Conservation (phyloP, 352 stramenopile species). For the Phytophthora brassicae region DNA sequence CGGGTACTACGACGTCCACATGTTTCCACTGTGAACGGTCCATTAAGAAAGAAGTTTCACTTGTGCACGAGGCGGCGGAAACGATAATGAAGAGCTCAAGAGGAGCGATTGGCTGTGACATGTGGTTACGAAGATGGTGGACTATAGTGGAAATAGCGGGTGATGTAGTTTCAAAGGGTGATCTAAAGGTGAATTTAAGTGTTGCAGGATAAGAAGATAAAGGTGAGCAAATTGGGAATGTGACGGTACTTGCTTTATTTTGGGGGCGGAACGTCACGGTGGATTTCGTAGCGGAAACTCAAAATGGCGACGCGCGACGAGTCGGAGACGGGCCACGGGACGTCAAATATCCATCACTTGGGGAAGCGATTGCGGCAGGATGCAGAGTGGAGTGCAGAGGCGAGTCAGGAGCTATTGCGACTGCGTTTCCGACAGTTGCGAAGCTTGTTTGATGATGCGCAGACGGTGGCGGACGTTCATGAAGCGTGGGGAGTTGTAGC, state of each 20-base stretch:
- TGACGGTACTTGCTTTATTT: not conserved
- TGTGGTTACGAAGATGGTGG: not conserved
- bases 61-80: constrained; percentile 1
- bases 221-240: not conserved
- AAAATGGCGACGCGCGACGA: constrained; percentile 14
- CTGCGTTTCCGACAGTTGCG: constrained; percentile 23
- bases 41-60: not conserved
- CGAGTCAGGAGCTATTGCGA: constrained; percentile 28
- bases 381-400: constrained; percentile 11
- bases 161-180: not conserved
- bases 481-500: constrained; percentile 33
- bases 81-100: constrained; percentile 6
- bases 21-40: constrained; percentile 40
- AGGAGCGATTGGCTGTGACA: not conserved
- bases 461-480: constrained; percentile 35
- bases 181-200: not conserved
- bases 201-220: not conserved
- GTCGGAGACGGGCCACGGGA: constrained; percentile 12
- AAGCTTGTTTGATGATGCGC: constrained; percentile 24
- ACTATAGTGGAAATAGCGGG: not conserved
- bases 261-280: not conserved
- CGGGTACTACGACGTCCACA: constrained; percentile 68
- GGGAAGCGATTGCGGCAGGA: constrained; percentile 12
- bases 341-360: constrained; percentile 24
- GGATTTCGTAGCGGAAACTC: not conserved